Conservation (phyloP, 1,284 basidiomycete genomes). For the Ganoderma lingzhi region DNA sequence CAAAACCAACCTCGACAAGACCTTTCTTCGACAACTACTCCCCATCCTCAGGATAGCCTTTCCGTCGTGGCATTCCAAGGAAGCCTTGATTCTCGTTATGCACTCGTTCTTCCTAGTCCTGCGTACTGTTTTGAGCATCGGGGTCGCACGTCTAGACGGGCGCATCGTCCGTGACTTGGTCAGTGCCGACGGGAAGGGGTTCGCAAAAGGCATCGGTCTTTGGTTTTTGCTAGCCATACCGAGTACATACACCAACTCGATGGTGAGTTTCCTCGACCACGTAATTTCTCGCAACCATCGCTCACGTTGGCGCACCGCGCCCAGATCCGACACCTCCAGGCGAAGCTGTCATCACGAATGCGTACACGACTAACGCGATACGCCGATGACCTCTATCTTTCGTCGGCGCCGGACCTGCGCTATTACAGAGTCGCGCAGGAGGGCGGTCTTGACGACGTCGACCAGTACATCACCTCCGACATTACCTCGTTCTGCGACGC, state of each 20-base stretch:
- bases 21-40: slow-evolving; percentile 82
- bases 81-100: slow-evolving; percentile 77
- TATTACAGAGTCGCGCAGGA: slow-evolving; percentile 72
- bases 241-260: slow-evolving; percentile 95
- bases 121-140: slow-evolving; percentile 87
- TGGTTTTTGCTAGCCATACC: slow-evolving; percentile 95
- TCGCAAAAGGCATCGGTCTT: slow-evolving; percentile 82
- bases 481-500: slow-evolving; percentile 92
- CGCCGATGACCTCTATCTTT: slow-evolving; percentile 92
- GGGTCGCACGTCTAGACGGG: slow-evolving; percentile 91
- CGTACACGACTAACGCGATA: slow-evolving; percentile 92
- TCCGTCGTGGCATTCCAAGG: slow-evolving; percentile 77
- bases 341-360: slow-evolving; percentile 87
- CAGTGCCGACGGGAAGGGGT: slow-evolving; percentile 87
- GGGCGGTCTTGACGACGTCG: slow-evolving; percentile 76
- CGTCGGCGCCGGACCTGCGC: slow-evolving; percentile 69
- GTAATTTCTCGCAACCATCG: not conserved
- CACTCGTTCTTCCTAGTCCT: slow-evolving; percentile 92
- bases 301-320: not conserved
- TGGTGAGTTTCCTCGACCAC: slow-evolving; percentile 58
- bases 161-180: slow-evolving; percentile 91
- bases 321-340: slow-evolving; percentile 90
- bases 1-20: slow-evolving; percentile 79
- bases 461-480: slow-evolving; percentile 95
- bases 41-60: slow-evolving; percentile 84